phyloP scores from a whole-genome alignment of 148 eudicot genomes.

The Fallopia convolvulus region DNA sequence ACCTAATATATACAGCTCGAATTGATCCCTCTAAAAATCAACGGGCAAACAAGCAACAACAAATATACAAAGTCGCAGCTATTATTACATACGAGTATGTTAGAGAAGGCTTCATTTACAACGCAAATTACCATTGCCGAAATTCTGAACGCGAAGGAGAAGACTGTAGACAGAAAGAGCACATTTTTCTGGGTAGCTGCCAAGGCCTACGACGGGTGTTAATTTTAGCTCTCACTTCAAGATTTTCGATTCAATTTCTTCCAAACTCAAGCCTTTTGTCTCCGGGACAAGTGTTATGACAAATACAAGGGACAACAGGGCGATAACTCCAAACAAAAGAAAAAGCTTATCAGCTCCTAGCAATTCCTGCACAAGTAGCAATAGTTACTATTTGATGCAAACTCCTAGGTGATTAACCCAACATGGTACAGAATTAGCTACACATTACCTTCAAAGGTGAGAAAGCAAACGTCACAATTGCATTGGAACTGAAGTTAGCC shows the following conservation, averaged over 20 bases:
- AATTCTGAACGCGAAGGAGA: not conserved
- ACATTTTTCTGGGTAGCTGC: not conserved
- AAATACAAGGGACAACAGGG: slow-evolving; percentile 65
- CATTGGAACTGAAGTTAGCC: slow-evolving; percentile 90
- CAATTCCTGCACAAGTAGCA: slow-evolving; percentile 55
- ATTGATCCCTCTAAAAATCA: not conserved
- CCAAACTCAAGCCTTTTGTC: slow-evolving; percentile 95
- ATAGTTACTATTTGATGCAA: not conserved
- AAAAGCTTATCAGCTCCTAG: slow-evolving; percentile 90
- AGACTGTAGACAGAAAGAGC: not conserved
- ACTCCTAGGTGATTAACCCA: not conserved
- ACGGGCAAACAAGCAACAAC: not conserved
- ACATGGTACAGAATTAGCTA: not conserved
- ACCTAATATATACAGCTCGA: not conserved
- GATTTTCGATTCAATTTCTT: slow-evolving; percentile 84
- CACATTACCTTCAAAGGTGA: slow-evolving; percentile 72
- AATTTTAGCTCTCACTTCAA: slow-evolving; percentile 41
- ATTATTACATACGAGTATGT: not conserved
- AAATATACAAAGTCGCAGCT: not conserved
- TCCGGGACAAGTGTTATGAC: slow-evolving; percentile 63
- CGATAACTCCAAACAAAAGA: slow-evolving; percentile 74
- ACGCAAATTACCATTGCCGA: not conserved
- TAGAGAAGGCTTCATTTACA: slow-evolving; percentile 1
- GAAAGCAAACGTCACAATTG: slow-evolving; percentile 90
- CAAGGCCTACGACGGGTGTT: not conserved